These are phyloP conservation scores for Corylus heterophylla DNA, from an alignment of 306 rosid species.

Conservation along the genomic window DNA sequence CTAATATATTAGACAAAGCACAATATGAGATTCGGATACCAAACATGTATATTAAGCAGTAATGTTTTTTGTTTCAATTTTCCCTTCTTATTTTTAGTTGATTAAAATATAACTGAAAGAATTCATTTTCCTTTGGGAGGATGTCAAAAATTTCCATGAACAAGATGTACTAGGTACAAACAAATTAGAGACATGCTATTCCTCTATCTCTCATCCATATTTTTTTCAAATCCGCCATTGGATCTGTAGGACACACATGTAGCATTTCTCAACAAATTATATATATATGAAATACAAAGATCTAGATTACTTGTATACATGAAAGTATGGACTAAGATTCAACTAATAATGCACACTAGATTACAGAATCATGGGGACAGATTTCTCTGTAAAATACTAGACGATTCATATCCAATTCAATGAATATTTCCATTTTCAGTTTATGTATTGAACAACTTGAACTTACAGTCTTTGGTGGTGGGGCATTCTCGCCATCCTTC, in stretches of 20 bases:
- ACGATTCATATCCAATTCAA: neutral
- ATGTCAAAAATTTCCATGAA: neutral
- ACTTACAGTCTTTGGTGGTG: conserved; percentile 67
- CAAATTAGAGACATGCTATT: neutral
- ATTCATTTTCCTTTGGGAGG: neutral
- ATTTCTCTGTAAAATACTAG: neutral
- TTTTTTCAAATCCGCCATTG: no score
- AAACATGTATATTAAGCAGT: neutral
- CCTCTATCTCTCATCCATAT: no score
- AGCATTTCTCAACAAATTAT: neutral
- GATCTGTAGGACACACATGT: no score
- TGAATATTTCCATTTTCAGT: neutral
- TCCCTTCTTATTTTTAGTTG: neutral
- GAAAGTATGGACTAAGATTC: neutral
- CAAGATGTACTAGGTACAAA: neutral
- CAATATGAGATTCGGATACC: neutral
- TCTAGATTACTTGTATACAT: neutral
- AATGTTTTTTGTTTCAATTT: neutral
- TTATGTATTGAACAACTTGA: conserved; percentile 18
- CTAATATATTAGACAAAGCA: neutral
- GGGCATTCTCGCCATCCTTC: conserved; percentile 65
- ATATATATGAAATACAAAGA: neutral
- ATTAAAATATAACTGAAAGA: neutral
- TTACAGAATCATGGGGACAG: neutral
- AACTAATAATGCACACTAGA: neutral